Evolutionary conservation across 495 filamentous ascomycete species (phyloP), one percentile per base, ranked within the genome.

Genomic region (Annulohypoxylon bovei): DNA sequence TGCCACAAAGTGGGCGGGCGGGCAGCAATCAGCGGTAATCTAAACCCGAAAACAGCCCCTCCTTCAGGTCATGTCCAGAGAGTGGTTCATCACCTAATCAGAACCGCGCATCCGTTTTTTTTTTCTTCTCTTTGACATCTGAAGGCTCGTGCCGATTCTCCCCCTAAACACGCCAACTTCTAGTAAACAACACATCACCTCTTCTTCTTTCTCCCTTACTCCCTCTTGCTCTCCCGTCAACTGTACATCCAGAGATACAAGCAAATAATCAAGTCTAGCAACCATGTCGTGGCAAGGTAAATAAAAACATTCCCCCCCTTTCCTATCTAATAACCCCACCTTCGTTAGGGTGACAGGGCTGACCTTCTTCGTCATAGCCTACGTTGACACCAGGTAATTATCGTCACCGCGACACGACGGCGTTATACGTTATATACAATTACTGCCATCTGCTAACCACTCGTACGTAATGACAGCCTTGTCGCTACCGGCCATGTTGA

Each of bases 401-500:
- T 49, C 28, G 20, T 49, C 65, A 57, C 53, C 33, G 9, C 35
- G 47, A 20, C 33, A 39, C 60, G 54, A 37, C 46, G 46, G 12
- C 59, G 33, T 42, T 42, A 42, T 42, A 16, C n/a, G 39, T 42
- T 6, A 1, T 6, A 28, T 35, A 52, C 50, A 39, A 25, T 27
- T 39, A 40, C 14, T 2, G 16, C 6, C 1, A 22, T 32, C 1
- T 22, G 63, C 65, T 72, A 46, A 76, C 30, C 62, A 32, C 18
- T 55, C 25, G 16, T 50, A 18, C 54, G 40, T 61, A 62, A 39
- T 57, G 33, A 65, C 58, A 94, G 94, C 88, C 88, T 98, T 70
- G 87, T 98, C 76, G 92, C 87, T 82, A 89, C 86, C 71, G 89
- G 89, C 74, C 91, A 95, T 79, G 82, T 97, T 80, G 91, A 95